A percentile compares a stretch with the other conserved stretches of the same genome.
Evolutionary conservation across 179 eudicot species (phyloP).

Genomic region (Carnegiea gigantea): DNA sequence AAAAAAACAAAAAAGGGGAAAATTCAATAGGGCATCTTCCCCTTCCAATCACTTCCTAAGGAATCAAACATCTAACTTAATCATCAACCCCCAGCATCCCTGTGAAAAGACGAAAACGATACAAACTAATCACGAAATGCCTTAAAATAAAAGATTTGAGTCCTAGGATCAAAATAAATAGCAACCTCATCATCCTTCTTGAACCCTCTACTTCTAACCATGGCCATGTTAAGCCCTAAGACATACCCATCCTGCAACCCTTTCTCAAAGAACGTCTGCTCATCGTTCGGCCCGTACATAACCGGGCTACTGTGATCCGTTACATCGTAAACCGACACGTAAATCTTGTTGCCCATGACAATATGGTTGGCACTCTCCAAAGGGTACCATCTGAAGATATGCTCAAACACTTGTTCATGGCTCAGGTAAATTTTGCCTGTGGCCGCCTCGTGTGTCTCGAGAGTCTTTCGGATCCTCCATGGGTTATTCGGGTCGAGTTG

Average conservation of each 20-base stretch:
- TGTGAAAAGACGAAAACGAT: background rate
- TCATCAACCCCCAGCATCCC: no score
- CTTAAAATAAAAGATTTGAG: slow-evolving; percentile 16
- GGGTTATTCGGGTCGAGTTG: slow-evolving; percentile 18
- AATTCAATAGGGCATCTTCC: no score
- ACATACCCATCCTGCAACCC: slow-evolving; percentile 24
- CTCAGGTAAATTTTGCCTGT: slow-evolving; percentile 25
- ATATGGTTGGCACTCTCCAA: slow-evolving; percentile 18
- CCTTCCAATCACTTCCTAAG: background rate
- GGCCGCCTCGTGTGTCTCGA: slow-evolving; percentile 20
- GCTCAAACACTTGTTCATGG: slow-evolving; percentile 24
- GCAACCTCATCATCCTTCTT: slow-evolving; percentile 29
- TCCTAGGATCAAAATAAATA: slow-evolving; percentile 21
- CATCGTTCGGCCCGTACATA: slow-evolving; percentile 26
- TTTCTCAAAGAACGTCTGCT: slow-evolving; percentile 10
- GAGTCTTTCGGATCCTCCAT: slow-evolving; percentile 27
- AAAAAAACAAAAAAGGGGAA: background rate
- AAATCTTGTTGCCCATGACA: slow-evolving; percentile 13
- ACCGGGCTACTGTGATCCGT: slow-evolving; percentile 21
- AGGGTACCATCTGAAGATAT: slow-evolving; percentile 17
- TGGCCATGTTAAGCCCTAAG: slow-evolving; percentile 23
- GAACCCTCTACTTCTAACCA: slow-evolving; percentile 25
- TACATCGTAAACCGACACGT: slow-evolving; percentile 16
- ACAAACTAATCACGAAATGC: slow-evolving; percentile 14
- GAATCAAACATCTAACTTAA: background rate